A percentile compares a stretch with the other conserved stretches of the same genome.
phyloP scores from a whole-genome alignment of 768 basidiomycete genomes.

The Mycena olivaceomarginata region DNA sequence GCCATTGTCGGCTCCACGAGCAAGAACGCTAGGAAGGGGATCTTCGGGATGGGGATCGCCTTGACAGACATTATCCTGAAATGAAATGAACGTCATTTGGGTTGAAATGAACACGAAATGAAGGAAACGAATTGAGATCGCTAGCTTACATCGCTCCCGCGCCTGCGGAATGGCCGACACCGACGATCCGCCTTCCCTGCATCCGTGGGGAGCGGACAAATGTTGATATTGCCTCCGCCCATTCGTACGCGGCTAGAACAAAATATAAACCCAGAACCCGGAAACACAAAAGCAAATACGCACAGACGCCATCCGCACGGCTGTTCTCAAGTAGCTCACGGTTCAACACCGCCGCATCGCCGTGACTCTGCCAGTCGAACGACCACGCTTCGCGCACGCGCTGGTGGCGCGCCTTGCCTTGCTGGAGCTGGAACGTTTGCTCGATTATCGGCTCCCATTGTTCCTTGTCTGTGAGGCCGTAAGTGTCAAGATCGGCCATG shows the following conservation, averaged over 20 bases:
- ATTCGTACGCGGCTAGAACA: slow-evolving; percentile 51
- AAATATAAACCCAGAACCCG: background rate
- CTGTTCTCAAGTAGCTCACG: slow-evolving; percentile 46
- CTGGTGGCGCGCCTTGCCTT: slow-evolving; percentile 40
- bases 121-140: background rate
- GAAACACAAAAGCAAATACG: slow-evolving; percentile 11
- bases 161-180: slow-evolving; percentile 58
- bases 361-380: slow-evolving; percentile 63
- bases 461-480: slow-evolving; percentile 56
- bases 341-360: slow-evolving; percentile 60
- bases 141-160: slow-evolving; percentile 53
- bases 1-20: slow-evolving; percentile 59
- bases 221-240: slow-evolving; percentile 44
- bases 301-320: slow-evolving; percentile 48
- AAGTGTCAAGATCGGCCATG: background rate
- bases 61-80: slow-evolving; percentile 44
- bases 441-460: slow-evolving; percentile 61
- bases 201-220: slow-evolving; percentile 47
- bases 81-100: background rate
- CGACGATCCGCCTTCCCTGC: slow-evolving; percentile 51
- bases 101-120: background rate
- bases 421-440: slow-evolving; percentile 50
- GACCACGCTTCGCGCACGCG: slow-evolving; percentile 63
- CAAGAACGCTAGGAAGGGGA: slow-evolving; percentile 51
- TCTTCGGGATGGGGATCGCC: background rate